Evolutionary conservation across 192 early-diverging fungal genomes (phyloP).

Genomic region (Pecoramyces ruminantium): DNA sequence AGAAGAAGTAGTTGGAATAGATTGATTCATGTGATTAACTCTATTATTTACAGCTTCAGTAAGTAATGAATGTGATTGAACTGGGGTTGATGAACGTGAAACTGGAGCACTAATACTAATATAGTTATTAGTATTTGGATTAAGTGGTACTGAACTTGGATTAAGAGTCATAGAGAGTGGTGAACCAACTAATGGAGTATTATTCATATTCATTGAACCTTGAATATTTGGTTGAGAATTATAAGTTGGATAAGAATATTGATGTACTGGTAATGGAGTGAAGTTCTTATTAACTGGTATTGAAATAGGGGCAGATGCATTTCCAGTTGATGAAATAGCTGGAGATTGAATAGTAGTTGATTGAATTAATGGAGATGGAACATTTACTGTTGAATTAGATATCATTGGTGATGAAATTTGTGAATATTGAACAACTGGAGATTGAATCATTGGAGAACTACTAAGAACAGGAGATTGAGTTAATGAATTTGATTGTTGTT

Average conservation of each 20-base stretch:
- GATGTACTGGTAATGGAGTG: not conserved
- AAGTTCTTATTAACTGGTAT: not conserved
- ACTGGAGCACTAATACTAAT: not conserved
- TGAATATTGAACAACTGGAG: not conserved
- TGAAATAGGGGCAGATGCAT: not conserved
- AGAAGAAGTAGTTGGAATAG: not conserved
- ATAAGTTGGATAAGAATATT: not conserved
- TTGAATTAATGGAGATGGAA: not conserved
- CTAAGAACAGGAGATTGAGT: not conserved
- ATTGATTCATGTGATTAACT: not conserved
- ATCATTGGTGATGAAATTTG: not conserved
- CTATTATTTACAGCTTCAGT: not conserved
- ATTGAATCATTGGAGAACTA: not conserved
- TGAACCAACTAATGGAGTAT: not conserved
- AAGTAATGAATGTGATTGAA: not conserved
- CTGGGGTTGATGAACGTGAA: not conserved
- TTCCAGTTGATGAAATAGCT: not conserved
- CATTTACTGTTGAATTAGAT: not conserved
- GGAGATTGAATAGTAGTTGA: not conserved
- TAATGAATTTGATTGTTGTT: not conserved
- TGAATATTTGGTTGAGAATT: not conserved
- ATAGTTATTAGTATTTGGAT: not conserved
- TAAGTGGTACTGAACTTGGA: not conserved
- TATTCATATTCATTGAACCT: not conserved
- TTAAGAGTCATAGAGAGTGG: not conserved